Evolutionary conservation across 1,139 yeast genomes (phyloP).

Genomic region (Chernovozyma aurita): DNA sequence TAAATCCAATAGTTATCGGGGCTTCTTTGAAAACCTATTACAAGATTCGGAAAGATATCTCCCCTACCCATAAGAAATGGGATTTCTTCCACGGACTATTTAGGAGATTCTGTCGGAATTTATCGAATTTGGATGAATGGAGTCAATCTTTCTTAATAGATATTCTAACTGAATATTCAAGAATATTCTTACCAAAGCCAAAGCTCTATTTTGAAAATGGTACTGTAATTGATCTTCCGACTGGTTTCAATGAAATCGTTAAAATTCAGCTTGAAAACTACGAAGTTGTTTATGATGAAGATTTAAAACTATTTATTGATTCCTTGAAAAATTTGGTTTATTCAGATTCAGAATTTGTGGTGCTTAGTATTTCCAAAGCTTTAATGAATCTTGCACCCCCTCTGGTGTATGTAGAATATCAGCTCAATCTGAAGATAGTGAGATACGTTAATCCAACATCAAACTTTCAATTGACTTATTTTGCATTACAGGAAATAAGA

Average conservation of each 20-base stretch:
- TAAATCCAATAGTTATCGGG: slow-evolving; percentile 62
- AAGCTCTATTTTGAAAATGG: slow-evolving; percentile 23
- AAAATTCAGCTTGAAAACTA: slow-evolving; percentile 27
- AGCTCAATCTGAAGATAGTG: slow-evolving; percentile 48
- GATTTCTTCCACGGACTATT: slow-evolving; percentile 70
- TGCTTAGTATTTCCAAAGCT: slow-evolving; percentile 58
- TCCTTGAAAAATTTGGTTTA: slow-evolving; percentile 41
- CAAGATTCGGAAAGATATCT: slow-evolving; percentile 30
- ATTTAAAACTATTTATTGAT: slow-evolving; percentile 49
- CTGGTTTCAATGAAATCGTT: slow-evolving; percentile 9
- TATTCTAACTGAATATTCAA: slow-evolving; percentile 60
- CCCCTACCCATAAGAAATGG: slow-evolving; percentile 45
- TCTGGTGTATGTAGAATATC: slow-evolving; percentile 39
- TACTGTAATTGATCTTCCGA: slow-evolving; percentile 22
- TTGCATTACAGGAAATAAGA: slow-evolving; percentile 41
- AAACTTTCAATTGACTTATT: slow-evolving; percentile 28
- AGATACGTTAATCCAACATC: slow-evolving; percentile 29
- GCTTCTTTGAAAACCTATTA: slow-evolving; percentile 60
- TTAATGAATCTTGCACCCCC: slow-evolving; percentile 53
- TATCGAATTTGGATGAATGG: slow-evolving; percentile 69
- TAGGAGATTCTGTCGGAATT: slow-evolving; percentile 52
- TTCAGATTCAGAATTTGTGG: slow-evolving; percentile 56
- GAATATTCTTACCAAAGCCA: slow-evolving; percentile 57
- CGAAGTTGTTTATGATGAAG: slow-evolving; percentile 48
- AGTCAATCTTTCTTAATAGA: slow-evolving; percentile 62